Evolutionary conservation across 495 filamentous ascomycete genomes (phyloP), one percentile per base, ranked within the genome.

Genomic region (Aspergillus haitiensis): DNA sequence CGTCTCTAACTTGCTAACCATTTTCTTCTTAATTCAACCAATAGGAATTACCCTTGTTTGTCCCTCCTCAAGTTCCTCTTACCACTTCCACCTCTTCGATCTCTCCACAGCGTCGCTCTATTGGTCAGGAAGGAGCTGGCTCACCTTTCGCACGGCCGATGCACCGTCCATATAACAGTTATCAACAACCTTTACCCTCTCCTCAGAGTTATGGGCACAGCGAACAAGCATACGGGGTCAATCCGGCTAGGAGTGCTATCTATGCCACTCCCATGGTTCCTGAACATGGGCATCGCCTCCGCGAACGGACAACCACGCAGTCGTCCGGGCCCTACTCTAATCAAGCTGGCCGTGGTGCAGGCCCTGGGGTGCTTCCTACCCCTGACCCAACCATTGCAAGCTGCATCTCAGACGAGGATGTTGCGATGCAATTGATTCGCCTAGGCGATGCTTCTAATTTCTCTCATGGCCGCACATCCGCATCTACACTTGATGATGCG

Each of bases 321-420:
- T 62, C 63, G 33, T 71, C 64, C 42, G 72, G 66, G 39, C 64
- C 69, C 6, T 77, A 73, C 46, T 69, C 65, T 63, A 73, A 75
- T 53, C 70, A 73, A 52, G 69, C 74, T 58, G 68, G 72, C 63
- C 79, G 71, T 54, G 68, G 59, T 47, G 75, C 71, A 59, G 78
- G 68, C 45, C 69, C 78, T 56, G 86, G 83, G n/a, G 82, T 91
- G 62, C 78, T 96, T 58, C 92, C 92, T 7, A 98, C 95, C 4
- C 95, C 94, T 5, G 93, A 97, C 60, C 92, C 93, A 10, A 98
- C 95, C 12, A 88, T 96, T 59, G 88, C 89, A 37, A 97, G 92
- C 76, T 93, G 88, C 65, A 92, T 97, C 68, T 98, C 93, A 4
- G 94, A 98, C 70, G 94, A 98, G 70, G 95, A 98, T 74, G 94